Base-by-base conservation (phyloP, 768 basidiomycete genomes). In the Mycena epipterygia region DNA sequence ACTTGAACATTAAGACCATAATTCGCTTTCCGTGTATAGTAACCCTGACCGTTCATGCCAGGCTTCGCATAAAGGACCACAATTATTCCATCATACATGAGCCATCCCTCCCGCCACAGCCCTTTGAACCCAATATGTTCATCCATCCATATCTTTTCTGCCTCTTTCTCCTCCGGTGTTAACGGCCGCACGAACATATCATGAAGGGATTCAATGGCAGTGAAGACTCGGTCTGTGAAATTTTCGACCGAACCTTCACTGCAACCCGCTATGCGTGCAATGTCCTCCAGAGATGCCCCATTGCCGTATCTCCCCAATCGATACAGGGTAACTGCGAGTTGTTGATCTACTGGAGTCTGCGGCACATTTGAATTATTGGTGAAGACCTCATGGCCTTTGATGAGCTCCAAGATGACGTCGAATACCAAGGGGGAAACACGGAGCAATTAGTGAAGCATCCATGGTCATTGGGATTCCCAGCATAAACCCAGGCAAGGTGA, bases 1-100 rank as follows among this genome's bases (percentile, higher is more conserved):
- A 82, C 81, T 77, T 83, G 81, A 16, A 76, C 66, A 76, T 84
- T 84, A 0, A 82, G 71, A 1, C 80, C 83, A 77, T 84, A 82
- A 57, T 81, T 82, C 5, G 57, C 57, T 64, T 83, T 83, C 9
- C 80, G 65, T 5, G 81, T 80, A 53, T 74, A 82, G 56, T 83
- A 84, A 21, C 76, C 79, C 72, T 81, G 79, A 16, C 82, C 80
- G 64, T 83, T 74, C 8, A 74, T 25, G 0, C 74, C n/a, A n/a
- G n/a, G n/a, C n/a, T n/a, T n/a, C n/a, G n/a, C n/a, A n/a, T n/a
- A n/a, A n/a, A 81, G 74, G 12, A 75, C 73, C 19, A 82, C 76
- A 64, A 79, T 79, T 0, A 80, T 83, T 1, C 81, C 81, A 75
- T 82, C 81, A 62, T 81, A 80, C 77, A 80, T 82, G 1, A 81